These are phyloP conservation scores for Pythium chondricola DNA, from an alignment of 352 stramenopile genomes.

Conservation along the genomic window DNA sequence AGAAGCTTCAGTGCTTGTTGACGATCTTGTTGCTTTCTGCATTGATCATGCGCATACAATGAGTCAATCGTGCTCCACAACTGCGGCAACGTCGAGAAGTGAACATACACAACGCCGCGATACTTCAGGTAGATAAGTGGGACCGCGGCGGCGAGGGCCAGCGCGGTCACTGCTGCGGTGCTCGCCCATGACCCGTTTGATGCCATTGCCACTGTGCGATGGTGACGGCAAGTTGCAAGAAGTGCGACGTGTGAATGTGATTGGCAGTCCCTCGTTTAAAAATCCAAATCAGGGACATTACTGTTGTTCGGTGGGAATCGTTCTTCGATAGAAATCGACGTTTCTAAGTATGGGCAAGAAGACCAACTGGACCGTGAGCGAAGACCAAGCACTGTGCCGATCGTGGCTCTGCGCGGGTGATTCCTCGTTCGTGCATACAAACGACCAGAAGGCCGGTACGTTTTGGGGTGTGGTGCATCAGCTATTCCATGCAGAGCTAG, in stretches of 20 bases:
- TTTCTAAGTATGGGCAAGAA: constrained; percentile 83
- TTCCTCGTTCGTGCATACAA: constrained; percentile 23
- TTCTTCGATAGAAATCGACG: constrained; percentile 22
- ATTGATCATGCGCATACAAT: not conserved
- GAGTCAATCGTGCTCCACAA: no score
- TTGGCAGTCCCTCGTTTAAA: constrained; percentile 15
- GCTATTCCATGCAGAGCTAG: constrained; percentile 60
- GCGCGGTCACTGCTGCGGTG: constrained; percentile 12
- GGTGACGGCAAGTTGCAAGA: constrained; percentile 6
- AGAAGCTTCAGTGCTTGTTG: constrained; percentile 57
- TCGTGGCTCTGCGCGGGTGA: constrained; percentile 63
- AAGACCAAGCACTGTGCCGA: constrained; percentile 65
- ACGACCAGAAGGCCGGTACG: constrained; percentile 43
- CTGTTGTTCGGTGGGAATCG: constrained; percentile 1
- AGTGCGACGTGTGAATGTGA: no score
- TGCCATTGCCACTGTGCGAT: not conserved
- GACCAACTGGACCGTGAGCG: constrained; percentile 58
- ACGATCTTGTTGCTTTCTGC: constrained; percentile 31
- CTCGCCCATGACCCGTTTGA: constrained; percentile 13
- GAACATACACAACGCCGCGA: no score
- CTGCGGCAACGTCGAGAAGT: no score
- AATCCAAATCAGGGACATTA: constrained; percentile 1
- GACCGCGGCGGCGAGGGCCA: constrained; percentile 12
- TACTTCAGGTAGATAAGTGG: constrained; percentile 41
- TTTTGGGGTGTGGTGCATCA: constrained; percentile 66